These are phyloP conservation scores for Suhomyces sp. DNA, from an alignment of 805 yeast species.

Conservation along the genomic window DNA sequence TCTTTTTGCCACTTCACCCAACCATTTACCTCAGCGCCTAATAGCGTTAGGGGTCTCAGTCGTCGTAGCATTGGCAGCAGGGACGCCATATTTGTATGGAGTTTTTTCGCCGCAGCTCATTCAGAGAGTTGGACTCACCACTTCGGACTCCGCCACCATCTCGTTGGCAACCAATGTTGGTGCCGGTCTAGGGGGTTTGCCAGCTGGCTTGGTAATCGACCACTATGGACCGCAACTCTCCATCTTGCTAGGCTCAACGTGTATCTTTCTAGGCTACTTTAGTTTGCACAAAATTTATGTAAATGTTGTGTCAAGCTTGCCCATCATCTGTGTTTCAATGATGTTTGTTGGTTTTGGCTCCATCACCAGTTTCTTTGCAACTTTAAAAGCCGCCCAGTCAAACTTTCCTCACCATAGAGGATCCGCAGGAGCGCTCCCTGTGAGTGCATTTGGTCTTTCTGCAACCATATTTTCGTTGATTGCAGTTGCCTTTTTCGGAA, in stretches of 20 bases:
- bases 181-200: conserved; percentile 63
- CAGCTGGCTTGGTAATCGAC: conserved; percentile 70
- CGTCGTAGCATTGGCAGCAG: conserved; percentile 63
- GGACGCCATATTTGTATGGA: conserved; percentile 74
- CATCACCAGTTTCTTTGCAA: conserved; percentile 57
- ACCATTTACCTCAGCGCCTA: conserved; percentile 15
- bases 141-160: conserved; percentile 60
- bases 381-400: conserved; percentile 52
- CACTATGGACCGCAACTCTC: conserved; percentile 54
- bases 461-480: conserved; percentile 62
- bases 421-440: conserved; percentile 66
- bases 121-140: conserved; percentile 51
- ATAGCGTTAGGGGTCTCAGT: conserved; percentile 30
- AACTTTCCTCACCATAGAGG: conserved; percentile 74
- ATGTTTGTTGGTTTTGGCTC: conserved; percentile 63
- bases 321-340: conserved; percentile 48
- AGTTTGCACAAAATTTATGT: conserved; percentile 48
- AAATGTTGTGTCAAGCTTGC: conserved; percentile 35
- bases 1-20: conserved; percentile 3
- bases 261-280: conserved; percentile 54
- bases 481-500: conserved; percentile 51
- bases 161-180: conserved; percentile 65
- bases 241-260: conserved; percentile 51
- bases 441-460: conserved; percentile 66
- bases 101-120: conserved; percentile 74